Percentiles rank a stretch among this genome's conserved stretches.
These are phyloP conservation scores for Gossypium thurberi DNA, from an alignment of 345 rosid genomes.

Conservation along the genomic window DNA sequence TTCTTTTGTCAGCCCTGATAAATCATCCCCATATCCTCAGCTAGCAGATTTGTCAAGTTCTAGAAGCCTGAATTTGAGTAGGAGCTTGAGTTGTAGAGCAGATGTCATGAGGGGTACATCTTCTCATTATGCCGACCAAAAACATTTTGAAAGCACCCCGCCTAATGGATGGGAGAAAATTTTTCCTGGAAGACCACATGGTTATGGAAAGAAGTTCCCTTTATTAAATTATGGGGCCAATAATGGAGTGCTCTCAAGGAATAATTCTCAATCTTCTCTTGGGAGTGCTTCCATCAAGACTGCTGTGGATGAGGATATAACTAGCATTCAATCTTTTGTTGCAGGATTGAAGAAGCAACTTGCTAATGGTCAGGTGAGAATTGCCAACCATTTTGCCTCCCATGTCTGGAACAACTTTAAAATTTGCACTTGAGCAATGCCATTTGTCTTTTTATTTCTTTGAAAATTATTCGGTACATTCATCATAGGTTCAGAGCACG, in stretches of 20 bases:
- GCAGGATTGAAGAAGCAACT: slow-evolving; percentile 66
- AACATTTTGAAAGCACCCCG: slow-evolving; percentile 50
- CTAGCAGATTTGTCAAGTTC: slow-evolving; percentile 39
- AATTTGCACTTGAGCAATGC: background rate
- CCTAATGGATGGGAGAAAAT: slow-evolving; percentile 47
- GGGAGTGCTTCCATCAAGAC: slow-evolving; percentile 59
- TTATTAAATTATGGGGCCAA: slow-evolving; percentile 33
- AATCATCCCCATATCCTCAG: slow-evolving; percentile 21
- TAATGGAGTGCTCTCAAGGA: slow-evolving; percentile 42
- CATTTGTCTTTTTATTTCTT: slow-evolving; percentile 6
- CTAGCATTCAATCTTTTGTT: slow-evolving; percentile 69
- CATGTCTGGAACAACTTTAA: background rate
- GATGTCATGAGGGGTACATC: slow-evolving; percentile 37
- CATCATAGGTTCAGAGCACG: slow-evolving; percentile 25
- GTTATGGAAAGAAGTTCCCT: slow-evolving; percentile 32
- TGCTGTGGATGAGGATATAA: slow-evolving; percentile 56
- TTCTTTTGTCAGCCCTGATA: slow-evolving; percentile 33
- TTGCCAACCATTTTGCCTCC: background rate
- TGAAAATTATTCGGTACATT: slow-evolving; percentile 7
- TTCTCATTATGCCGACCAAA: slow-evolving; percentile 21
- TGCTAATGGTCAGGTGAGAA: slow-evolving; percentile 37
- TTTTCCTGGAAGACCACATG: slow-evolving; percentile 65
- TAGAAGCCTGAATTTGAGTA: slow-evolving; percentile 37
- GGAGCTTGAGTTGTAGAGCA: slow-evolving; percentile 57
- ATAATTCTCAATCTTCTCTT: slow-evolving; percentile 67